These are phyloP conservation scores for Lachnellula suecica DNA, from an alignment of 2,329 filamentous ascomycete genomes.

Conservation along the genomic window DNA sequence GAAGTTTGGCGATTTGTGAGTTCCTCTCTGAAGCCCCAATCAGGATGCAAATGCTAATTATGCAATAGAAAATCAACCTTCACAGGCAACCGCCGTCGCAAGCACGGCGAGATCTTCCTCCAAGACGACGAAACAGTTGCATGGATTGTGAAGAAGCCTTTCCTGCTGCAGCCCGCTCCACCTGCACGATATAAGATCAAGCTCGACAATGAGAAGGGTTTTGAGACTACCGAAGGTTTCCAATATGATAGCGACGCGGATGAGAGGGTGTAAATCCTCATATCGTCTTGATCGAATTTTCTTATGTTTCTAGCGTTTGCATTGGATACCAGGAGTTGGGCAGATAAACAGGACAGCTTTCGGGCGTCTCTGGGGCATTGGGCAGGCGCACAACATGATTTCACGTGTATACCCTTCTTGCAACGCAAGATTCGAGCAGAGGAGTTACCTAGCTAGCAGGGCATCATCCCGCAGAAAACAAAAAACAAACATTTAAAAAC, in stretches of 20 bases:
- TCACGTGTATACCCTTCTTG: too few relatives aligned
- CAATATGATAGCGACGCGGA: constrained; percentile 18
- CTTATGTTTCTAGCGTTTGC: too few relatives aligned
- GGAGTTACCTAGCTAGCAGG: too few relatives aligned
- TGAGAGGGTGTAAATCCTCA: constrained; percentile 13
- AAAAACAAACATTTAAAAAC: too few relatives aligned
- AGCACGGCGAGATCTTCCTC: constrained; percentile 22
- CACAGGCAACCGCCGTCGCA: background rate
- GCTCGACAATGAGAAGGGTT: background rate
- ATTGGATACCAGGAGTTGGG: background rate
- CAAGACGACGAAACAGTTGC: constrained; percentile 21
- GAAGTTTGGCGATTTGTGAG: constrained; percentile 21
- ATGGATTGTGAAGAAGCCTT: constrained; percentile 19
- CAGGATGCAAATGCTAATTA: constrained; percentile 1
- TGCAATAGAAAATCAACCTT: background rate
- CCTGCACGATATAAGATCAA: constrained; percentile 3
- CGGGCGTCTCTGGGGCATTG: too few relatives aligned
- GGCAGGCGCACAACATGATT: too few relatives aligned
- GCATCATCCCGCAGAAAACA: too few relatives aligned
- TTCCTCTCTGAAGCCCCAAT: background rate
- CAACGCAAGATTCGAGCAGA: too few relatives aligned
- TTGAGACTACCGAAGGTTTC: constrained; percentile 10
- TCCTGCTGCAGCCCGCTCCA: constrained; percentile 13
- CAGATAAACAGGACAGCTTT: too few relatives aligned
- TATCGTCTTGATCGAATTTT: too few relatives aligned